Evolutionary conservation across 2,329 filamentous ascomycete species (phyloP).

Genomic region (Chalaropsis thielavioides): DNA sequence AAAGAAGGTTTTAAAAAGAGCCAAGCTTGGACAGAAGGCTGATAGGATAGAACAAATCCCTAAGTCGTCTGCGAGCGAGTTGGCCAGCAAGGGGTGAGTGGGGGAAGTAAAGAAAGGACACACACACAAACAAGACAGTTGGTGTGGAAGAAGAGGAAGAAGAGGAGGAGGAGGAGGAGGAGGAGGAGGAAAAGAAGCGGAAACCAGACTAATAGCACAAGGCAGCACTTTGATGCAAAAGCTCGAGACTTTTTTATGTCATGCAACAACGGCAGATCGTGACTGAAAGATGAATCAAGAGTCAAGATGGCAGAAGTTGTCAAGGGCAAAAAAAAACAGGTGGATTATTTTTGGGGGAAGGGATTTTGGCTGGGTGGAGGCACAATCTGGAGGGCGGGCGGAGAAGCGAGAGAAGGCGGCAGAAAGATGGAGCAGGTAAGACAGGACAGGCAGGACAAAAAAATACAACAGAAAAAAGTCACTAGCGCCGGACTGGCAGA

Average conservation of each 20-base stretch:
- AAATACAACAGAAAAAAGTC: not conserved
- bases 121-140: conserved; percentile 9
- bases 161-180: not conserved
- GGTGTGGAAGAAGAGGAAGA: conserved; percentile 18
- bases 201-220: not conserved
- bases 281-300: conserved; percentile 1
- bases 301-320: not conserved
- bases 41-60: not conserved
- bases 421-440: conserved; percentile 19
- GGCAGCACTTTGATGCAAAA: not conserved
- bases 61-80: conserved; percentile 2
- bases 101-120: conserved; percentile 4
- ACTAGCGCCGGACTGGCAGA: not conserved
- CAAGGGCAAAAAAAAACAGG: not conserved
- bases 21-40: conserved; percentile 18
- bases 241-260: not conserved
- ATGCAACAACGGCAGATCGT: not conserved
- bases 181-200: not conserved
- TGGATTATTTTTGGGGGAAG: conserved; percentile 11
- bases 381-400: conserved; percentile 16
- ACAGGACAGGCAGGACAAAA: not conserved
- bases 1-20: conserved; percentile 12
- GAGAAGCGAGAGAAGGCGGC: conserved; percentile 19
- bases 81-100: not conserved
- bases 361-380: conserved; percentile 13